These are phyloP conservation scores for Podospora didyma DNA, from an alignment of 495 filamentous ascomycete species.

Conservation along the genomic window DNA sequence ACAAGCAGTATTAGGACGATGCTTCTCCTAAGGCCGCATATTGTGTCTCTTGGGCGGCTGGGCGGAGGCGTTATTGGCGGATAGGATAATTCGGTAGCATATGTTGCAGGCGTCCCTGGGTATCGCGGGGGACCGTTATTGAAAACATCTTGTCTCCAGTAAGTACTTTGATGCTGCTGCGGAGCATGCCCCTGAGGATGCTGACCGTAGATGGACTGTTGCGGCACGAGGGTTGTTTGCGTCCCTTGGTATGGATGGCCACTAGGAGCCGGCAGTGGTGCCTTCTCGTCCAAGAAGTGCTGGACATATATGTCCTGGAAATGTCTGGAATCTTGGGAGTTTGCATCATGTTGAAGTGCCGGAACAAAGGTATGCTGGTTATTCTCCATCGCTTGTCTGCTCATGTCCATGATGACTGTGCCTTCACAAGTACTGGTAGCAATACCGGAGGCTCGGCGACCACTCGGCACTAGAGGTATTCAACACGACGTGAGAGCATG, in stretches of 20 bases:
- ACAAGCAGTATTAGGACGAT: slow-evolving; percentile 12
- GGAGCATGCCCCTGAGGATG: not conserved
- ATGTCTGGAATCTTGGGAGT: no score
- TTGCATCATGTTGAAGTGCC: not conserved
- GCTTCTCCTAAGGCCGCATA: slow-evolving; percentile 12
- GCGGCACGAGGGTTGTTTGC: not conserved
- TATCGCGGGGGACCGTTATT: slow-evolving; percentile 8
- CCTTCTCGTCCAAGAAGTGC: not conserved
- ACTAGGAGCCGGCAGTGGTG: not conserved
- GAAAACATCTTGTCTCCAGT: slow-evolving; percentile 1
- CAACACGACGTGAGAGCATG: not conserved
- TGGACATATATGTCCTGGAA: not conserved
- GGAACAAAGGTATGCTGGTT: not conserved
- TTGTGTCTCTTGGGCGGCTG: not conserved
- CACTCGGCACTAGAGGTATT: not conserved
- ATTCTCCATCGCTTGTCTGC: not conserved
- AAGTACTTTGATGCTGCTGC: not conserved
- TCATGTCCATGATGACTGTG: not conserved
- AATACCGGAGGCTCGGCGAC: not conserved
- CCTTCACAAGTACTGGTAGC: not conserved
- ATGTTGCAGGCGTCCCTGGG: slow-evolving; percentile 4
- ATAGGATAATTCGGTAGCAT: not conserved
- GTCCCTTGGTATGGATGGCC: not conserved
- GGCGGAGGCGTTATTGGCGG: slow-evolving; percentile 1
- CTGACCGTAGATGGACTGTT: not conserved